These are phyloP conservation scores for Akanthomyces lecanii DNA, from an alignment of 2,329 filamentous ascomycete species.

Conservation along the genomic window DNA sequence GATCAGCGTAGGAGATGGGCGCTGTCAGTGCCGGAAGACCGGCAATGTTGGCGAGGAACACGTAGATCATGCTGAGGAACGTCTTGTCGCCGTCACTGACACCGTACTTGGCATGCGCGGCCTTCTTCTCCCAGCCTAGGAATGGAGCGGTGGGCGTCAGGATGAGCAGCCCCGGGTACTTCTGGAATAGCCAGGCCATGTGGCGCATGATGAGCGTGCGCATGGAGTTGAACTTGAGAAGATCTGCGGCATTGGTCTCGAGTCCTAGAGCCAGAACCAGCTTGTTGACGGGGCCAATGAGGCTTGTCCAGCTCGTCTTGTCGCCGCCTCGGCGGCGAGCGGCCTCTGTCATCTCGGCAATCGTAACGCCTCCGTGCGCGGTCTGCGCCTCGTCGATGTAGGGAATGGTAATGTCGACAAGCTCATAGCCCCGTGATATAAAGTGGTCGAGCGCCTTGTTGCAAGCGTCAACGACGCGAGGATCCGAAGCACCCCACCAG, in stretches of 20 bases:
- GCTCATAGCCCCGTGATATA: conserved; percentile 43
- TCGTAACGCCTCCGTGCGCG: conserved; percentile 73
- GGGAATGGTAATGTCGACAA: conserved; percentile 62
- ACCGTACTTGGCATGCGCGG: conserved; percentile 63
- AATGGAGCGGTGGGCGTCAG: conserved; percentile 74
- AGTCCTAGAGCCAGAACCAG: conserved; percentile 62
- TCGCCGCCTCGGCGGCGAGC: conserved; percentile 41
- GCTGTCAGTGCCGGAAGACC: conserved; percentile 72
- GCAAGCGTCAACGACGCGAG: conserved; percentile 58
- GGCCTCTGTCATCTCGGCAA: conserved; percentile 61
- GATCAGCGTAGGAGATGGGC: conserved; percentile 68
- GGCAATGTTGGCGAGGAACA: conserved; percentile 78
- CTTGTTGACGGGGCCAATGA: conserved; percentile 63
- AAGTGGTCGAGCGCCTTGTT: conserved; percentile 58
- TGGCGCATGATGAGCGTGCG: conserved; percentile 76
- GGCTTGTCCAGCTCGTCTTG: conserved; percentile 45
- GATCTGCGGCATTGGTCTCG: conserved; percentile 64
- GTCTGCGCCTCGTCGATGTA: conserved; percentile 66
- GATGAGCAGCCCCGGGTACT: conserved; percentile 71
- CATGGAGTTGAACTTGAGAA: conserved; percentile 68
- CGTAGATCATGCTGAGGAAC: conserved; percentile 78
- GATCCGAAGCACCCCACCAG: conserved; percentile 49
- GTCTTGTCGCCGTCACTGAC: conserved; percentile 68
- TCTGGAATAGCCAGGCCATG: conserved; percentile 64
- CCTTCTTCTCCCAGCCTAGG: conserved; percentile 64